A percentile compares a stretch with the other conserved stretches of the same genome.
Conservation (phyloP, 208 protist genomes). For the Histomonas meleagridis region DNA sequence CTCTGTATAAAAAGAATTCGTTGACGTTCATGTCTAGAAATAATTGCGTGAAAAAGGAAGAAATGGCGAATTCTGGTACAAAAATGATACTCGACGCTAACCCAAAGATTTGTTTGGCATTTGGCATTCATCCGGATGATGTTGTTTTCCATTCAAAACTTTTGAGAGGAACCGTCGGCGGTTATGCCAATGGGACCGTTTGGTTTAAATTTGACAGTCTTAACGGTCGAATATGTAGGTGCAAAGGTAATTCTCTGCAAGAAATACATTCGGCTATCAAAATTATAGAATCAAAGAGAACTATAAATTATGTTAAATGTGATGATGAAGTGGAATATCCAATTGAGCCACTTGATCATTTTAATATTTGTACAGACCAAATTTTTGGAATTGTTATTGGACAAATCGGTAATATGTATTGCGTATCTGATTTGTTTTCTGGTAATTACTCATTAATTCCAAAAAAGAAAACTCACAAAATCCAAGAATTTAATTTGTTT, state of each 20-base stretch:
- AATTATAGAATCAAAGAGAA: background rate
- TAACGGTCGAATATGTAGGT: background rate
- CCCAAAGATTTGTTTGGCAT: background rate
- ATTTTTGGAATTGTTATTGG: background rate
- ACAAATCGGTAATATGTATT: background rate
- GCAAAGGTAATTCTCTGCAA: too few relatives aligned
- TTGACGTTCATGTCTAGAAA: background rate
- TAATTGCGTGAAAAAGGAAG: background rate
- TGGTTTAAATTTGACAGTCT: background rate
- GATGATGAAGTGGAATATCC: conserved; percentile 8
- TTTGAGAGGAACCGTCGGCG: background rate
- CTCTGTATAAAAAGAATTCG: background rate
- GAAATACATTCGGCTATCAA: background rate
- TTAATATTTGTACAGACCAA: background rate
- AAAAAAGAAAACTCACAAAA: background rate
- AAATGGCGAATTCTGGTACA: background rate
- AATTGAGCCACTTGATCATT: too few relatives aligned
- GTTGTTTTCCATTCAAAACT: background rate
- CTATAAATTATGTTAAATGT: background rate
- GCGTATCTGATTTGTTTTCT: background rate
- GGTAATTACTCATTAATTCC: background rate
- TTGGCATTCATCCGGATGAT: background rate
- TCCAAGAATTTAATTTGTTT: background rate
- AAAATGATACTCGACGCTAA: background rate
- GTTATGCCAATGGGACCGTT: background rate